Evolutionary conservation across 768 basidiomycete genomes (phyloP), one percentile per base, ranked within the genome.

Genomic region (Russula earlei): DNA sequence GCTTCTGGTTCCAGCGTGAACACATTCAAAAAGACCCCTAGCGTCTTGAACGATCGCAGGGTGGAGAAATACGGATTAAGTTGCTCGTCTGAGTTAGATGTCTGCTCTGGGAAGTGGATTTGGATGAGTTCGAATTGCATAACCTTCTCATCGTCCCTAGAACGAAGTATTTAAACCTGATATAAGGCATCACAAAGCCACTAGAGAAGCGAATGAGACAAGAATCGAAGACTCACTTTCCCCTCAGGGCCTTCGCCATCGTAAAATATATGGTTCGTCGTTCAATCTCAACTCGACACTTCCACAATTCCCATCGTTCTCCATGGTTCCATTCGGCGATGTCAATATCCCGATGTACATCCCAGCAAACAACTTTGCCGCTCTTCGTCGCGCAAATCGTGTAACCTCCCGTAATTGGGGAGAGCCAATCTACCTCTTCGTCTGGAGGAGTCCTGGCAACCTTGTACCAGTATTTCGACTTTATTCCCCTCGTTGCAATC

Each of bases 281-380:
- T 38, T 85, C 84, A 63, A 85, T 85, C 64, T 86, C 85, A 19
- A 87, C 84, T 9, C 85, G 70, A 61, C 85, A 87, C 63, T 87
- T 87, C 85, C 85, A 87, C 5, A 87, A 64, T 62, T 85, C 83
- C 84, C 85, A 87, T 49, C 70, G 69, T 43, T 75, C 72, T 12
- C 68, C 65, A 5, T 83, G 84, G 49, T 80, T 78, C 85, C 85
- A 87, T 55, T 85, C 81, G 0, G 82, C 83, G 3, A 85, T 72
- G 57, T 78, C 80, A 17, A 67, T 64, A 48, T 86, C 81, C 3
- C 74, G 73, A 49, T 79, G 78, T 15, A 87, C 79, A 55, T 87
- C 84, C 85, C 85, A 87, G 61, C 85, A 87, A 15, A 87, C 80
- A 20, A 87, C 83, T 62, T 82, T 83, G 4, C 85, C 85, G 48